phyloP scores from a whole-genome alignment of 179 eudicot genomes.

The Vitellaria paradoxa region DNA sequence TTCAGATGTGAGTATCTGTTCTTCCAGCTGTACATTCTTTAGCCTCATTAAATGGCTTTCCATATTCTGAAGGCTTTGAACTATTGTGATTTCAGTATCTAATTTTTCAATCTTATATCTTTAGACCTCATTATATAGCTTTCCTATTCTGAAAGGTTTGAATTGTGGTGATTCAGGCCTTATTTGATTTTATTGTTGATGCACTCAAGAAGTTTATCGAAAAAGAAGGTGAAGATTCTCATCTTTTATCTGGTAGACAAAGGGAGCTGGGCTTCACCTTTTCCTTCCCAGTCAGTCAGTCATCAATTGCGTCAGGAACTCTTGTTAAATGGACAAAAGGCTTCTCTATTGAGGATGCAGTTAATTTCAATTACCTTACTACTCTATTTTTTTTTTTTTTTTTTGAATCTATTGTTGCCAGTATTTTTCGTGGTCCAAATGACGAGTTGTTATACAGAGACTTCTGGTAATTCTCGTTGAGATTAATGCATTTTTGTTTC shows the following conservation, averaged over 20 bases:
- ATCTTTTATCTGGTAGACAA: conserved; percentile 65
- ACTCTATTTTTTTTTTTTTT: background rate
- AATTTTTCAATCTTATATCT: too few species aligned
- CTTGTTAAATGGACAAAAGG: conserved; percentile 97
- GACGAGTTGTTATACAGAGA: background rate
- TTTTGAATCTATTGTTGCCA: background rate
- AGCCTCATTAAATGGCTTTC: conserved; percentile 7
- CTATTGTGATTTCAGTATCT: conserved; percentile 38
- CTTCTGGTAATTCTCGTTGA: background rate
- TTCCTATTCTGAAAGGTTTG: background rate
- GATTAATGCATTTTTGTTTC: background rate
- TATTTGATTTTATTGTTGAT: conserved; percentile 83
- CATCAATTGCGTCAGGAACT: conserved; percentile 71
- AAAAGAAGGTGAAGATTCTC: conserved; percentile 81
- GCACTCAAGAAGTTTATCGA: conserved; percentile 87
- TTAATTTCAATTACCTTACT: conserved; percentile 32
- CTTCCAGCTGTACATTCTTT: background rate
- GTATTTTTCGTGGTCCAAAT: background rate
- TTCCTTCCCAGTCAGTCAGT: conserved; percentile 90
- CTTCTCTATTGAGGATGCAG: conserved; percentile 75
- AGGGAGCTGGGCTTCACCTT: conserved; percentile 97
- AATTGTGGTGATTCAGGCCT: conserved; percentile 46
- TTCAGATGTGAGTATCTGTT: conserved; percentile 54
- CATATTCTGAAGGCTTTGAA: conserved; percentile 11
- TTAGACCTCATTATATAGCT: too few species aligned